Evolutionary conservation across 257 asterid species (phyloP).

Genomic region (Thymus mandschuricus): DNA sequence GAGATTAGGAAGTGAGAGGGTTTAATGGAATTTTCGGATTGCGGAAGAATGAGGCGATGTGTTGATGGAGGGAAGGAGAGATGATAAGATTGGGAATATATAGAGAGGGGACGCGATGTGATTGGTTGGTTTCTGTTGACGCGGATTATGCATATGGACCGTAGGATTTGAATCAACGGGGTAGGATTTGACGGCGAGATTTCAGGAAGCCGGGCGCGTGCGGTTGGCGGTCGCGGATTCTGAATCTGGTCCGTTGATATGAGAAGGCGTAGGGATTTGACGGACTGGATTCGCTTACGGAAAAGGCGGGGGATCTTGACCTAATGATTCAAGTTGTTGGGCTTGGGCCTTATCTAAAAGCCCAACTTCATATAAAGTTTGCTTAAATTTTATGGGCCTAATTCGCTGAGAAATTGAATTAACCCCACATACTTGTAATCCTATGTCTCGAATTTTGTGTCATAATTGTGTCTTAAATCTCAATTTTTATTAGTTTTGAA

Average conservation of each 20-base stretch:
- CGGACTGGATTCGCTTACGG: slow-evolving; percentile 22
- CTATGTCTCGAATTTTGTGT: too few species aligned
- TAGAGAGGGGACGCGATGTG: slow-evolving; percentile 14
- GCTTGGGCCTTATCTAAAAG: not conserved
- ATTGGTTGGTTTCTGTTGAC: slow-evolving; percentile 23
- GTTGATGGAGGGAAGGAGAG: not conserved
- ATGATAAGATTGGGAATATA: slow-evolving; percentile 10
- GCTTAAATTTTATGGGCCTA: too few species aligned
- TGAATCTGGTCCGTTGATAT: slow-evolving; percentile 21
- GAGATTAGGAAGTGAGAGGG: not conserved
- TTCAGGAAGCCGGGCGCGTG: not conserved
- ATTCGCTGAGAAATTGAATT: too few species aligned
- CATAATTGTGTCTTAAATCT: too few species aligned
- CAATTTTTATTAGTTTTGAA: too few species aligned
- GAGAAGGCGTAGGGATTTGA: not conserved
- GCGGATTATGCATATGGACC: slow-evolving; percentile 22
- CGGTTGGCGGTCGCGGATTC: not conserved
- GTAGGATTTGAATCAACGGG: slow-evolving; percentile 12
- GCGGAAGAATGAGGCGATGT: not conserved
- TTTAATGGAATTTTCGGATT: not conserved
- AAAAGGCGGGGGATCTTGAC: slow-evolving; percentile 16
- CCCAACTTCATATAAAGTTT: not conserved
- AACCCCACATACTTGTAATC: too few species aligned
- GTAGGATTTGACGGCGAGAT: slow-evolving; percentile 23
- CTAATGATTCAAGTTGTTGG: not conserved